Conservation (phyloP, 2,329 filamentous ascomycete genomes). For the Bipolaris cookei region DNA sequence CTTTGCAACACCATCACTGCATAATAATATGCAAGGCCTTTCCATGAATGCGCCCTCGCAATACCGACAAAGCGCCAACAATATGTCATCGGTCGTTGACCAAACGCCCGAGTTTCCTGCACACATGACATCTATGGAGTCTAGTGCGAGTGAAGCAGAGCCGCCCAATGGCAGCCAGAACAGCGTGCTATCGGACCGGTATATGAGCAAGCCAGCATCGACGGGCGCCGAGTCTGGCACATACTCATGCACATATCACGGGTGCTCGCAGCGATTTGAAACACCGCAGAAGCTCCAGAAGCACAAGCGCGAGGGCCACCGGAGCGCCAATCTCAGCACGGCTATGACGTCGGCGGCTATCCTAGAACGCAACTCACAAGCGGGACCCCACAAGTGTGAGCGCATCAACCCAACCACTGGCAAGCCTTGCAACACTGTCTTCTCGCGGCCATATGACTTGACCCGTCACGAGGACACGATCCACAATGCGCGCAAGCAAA, state of each 20-base stretch:
- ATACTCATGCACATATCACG: conserved; percentile 95
- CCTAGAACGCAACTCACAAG: conserved; percentile 77
- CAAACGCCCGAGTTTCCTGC: conserved; percentile 64
- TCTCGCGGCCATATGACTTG: conserved; percentile 94
- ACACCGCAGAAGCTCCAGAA: conserved; percentile 86
- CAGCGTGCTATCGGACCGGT: conserved; percentile 40
- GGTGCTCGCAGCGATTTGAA: conserved; percentile 86
- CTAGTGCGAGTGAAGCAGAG: conserved; percentile 62
- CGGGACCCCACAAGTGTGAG: conserved; percentile 90
- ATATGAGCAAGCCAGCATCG: conserved; percentile 62
- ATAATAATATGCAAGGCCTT: conserved; percentile 41
- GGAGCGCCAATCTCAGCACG: conserved; percentile 55
- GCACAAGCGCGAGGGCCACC: conserved; percentile 93
- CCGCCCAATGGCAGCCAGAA: conserved; percentile 52
- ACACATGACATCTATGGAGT: conserved; percentile 67
- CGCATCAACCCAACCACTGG: conserved; percentile 93
- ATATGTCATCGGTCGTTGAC: conserved; percentile 45
- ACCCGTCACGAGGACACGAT: conserved; percentile 97
- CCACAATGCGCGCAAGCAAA: conserved; percentile 91
- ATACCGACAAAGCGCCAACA: conserved; percentile 41
- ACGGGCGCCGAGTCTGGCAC: conserved; percentile 80
- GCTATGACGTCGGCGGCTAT: conserved; percentile 62
- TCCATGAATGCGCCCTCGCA: conserved; percentile 43
- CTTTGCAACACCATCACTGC: conserved; percentile 55
- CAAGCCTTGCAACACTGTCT: conserved; percentile 92